Conservation (phyloP, 371 early-diverging fungal genomes). For the Saksenaea vasiformis region DNA sequence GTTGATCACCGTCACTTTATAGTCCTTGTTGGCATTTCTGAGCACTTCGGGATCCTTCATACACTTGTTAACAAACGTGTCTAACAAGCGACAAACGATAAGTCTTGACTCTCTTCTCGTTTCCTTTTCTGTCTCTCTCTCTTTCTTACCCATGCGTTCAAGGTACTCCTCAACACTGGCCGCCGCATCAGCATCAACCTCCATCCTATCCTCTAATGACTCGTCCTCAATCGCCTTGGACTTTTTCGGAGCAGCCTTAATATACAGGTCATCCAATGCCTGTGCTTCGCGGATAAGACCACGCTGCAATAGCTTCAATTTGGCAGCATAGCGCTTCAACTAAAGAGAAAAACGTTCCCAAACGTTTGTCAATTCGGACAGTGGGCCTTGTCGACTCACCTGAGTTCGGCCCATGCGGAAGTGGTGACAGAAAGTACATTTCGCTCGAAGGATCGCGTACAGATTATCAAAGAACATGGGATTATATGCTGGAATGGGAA, state of each 20-base stretch:
- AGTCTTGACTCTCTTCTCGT: not conserved
- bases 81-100: slow-evolving; percentile 8
- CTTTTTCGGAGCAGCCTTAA: slow-evolving; percentile 43
- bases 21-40: slow-evolving; percentile 41
- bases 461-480: slow-evolving; percentile 91
- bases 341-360: slow-evolving; percentile 10
- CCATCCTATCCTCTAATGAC: slow-evolving; percentile 47
- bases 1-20: slow-evolving; percentile 76
- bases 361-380: too few relatives aligned
- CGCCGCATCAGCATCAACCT: slow-evolving; percentile 50
- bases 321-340: slow-evolving; percentile 56
- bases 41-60: slow-evolving; percentile 35
- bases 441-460: slow-evolving; percentile 82
- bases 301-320: slow-evolving; percentile 72
- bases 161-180: slow-evolving; percentile 59
- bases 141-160: slow-evolving; percentile 43
- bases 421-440: slow-evolving; percentile 91
- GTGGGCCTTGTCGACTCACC: slow-evolving; percentile 45
- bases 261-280: slow-evolving; percentile 65
- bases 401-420: slow-evolving; percentile 75
- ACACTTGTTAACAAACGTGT: slow-evolving; percentile 34
- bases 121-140: not conserved
- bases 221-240: slow-evolving; percentile 49
- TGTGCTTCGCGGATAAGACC: slow-evolving; percentile 85
- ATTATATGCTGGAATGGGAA: slow-evolving; percentile 95